Percentiles rank a stretch among this genome's conserved stretches.
Evolutionary conservation across 2,329 filamentous ascomycete species (phyloP).

Genomic region (Ophiostoma tasmaniense): DNA sequence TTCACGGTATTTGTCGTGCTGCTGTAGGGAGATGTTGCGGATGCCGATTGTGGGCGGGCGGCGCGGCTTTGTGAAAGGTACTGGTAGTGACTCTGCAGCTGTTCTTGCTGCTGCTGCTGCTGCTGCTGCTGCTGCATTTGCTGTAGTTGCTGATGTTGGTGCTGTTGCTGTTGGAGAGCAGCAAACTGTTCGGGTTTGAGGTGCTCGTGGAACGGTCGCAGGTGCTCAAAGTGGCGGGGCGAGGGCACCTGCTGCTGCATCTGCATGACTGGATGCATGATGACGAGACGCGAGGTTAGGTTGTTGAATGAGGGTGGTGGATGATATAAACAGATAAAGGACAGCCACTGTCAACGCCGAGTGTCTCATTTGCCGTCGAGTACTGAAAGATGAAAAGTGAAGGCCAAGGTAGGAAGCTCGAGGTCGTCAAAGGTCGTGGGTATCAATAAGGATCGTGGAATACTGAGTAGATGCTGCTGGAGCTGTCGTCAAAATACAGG

Average conservation of each 20-base stretch:
- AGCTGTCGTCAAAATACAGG: neutral
- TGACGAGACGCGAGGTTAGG: slow-evolving; percentile 3
- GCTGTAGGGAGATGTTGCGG: neutral
- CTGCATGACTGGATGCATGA: slow-evolving; percentile 41
- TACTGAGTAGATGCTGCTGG: neutral
- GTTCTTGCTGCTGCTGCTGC: slow-evolving; percentile 12
- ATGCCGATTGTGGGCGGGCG: slow-evolving; percentile 10
- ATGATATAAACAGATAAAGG: neutral
- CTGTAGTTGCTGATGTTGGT: slow-evolving; percentile 13
- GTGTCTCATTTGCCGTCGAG: neutral
- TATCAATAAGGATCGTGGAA: neutral
- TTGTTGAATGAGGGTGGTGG: neutral
- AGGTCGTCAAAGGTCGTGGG: neutral
- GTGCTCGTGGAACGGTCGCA: slow-evolving; percentile 26
- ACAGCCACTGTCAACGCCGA: neutral
- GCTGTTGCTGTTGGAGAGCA: slow-evolving; percentile 21
- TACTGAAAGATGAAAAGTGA: neutral
- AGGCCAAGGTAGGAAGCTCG: no score
- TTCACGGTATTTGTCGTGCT: neutral
- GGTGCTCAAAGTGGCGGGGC: slow-evolving; percentile 33
- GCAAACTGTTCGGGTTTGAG: slow-evolving; percentile 25
- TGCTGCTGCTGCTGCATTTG: slow-evolving; percentile 20
- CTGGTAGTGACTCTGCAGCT: slow-evolving; percentile 15
- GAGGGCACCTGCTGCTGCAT: slow-evolving; percentile 42
- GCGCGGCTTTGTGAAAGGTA: slow-evolving; percentile 17